Evolutionary conservation across 192 early-diverging fungal species (phyloP), one percentile per base, ranked within the genome.

Genomic region (Mortierella antarctica): DNA sequence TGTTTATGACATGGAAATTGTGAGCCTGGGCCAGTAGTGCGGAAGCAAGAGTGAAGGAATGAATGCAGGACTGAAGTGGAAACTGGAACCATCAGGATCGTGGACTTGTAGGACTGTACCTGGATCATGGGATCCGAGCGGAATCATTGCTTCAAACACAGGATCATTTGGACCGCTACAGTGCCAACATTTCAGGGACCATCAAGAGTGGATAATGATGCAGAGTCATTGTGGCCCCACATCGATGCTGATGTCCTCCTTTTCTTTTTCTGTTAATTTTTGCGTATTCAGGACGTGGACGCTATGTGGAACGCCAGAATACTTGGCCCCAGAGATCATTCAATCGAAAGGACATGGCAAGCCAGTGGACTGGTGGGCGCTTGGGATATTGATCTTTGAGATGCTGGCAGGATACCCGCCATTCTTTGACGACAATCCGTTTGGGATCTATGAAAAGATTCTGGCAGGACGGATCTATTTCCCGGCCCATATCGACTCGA

Each of bases 381-480:
- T 99, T 39, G 97, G 97, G 47, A 97, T 99, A 61, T 86, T 99
- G 48, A 95, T 97, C 56, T 99, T 96, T 84, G 97, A 99, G 84
- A 99, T 99, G 97, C 87, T 99, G 69, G 96, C 94, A 20, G 97
- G 97, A 86, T 93, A 96, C 76, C 97, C 97, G 65, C 97, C 97
- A 7, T 99, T 98, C 85, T 98, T 94, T 82, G 97, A 98, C 86
- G 96, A 99, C 82, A 95, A 95, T 71, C 94, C 96, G 46, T 98
- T 97, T 83, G 95, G 95, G 18, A 99, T 99, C 74, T 99, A 99
- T 85, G 97, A 98, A 86, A 99, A 99, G 86, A 99, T 99, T 71
- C 83, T 99, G 20, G 91, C 89, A 5, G 96, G 97, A 58, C 91
- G 90, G 65, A 91, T 98, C 46, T 91, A 88, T 50, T 99, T 98